These are phyloP conservation scores for Carex myosuroides DNA, from an alignment of 176 grass and related monocot genomes.

Conservation along the genomic window DNA sequence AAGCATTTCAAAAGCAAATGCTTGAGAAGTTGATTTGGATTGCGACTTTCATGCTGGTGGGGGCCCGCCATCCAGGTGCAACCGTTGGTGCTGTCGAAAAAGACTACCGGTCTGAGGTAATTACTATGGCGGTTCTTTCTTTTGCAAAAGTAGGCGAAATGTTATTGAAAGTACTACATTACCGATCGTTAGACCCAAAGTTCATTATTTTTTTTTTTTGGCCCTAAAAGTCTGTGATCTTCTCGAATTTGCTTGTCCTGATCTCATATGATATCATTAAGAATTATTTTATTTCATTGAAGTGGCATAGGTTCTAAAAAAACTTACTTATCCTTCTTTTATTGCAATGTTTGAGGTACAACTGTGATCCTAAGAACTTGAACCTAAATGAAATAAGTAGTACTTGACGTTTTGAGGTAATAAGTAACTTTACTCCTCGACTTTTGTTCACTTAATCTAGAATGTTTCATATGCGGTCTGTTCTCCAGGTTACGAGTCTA, in stretches of 20 bases:
- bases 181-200: neutral
- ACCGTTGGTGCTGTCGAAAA: slow-evolving; percentile 73
- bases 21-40: slow-evolving; percentile 98
- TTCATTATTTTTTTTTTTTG: neutral
- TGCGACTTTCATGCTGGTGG: slow-evolving; percentile 93
- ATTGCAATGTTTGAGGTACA: neutral
- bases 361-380: neutral
- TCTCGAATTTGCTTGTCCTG: neutral
- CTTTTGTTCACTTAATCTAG: neutral
- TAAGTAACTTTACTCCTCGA: neutral
- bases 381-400: neutral
- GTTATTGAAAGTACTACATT: neutral
- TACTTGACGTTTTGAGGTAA: neutral
- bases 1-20: slow-evolving; percentile 92
- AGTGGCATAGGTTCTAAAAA: neutral
- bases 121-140: neutral
- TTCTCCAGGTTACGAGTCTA: slow-evolving; percentile 56
- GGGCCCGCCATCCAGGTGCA: slow-evolving; percentile 81
- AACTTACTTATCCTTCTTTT: neutral
- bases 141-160: neutral
- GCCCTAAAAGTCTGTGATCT: neutral
- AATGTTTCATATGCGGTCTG: neutral
- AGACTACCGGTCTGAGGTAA: slow-evolving; percentile 62
- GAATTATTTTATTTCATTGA: neutral
- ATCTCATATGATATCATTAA: neutral